phyloP scores from a whole-genome alignment of 305 asterid genomes.

The Fraxinus sp. region DNA sequence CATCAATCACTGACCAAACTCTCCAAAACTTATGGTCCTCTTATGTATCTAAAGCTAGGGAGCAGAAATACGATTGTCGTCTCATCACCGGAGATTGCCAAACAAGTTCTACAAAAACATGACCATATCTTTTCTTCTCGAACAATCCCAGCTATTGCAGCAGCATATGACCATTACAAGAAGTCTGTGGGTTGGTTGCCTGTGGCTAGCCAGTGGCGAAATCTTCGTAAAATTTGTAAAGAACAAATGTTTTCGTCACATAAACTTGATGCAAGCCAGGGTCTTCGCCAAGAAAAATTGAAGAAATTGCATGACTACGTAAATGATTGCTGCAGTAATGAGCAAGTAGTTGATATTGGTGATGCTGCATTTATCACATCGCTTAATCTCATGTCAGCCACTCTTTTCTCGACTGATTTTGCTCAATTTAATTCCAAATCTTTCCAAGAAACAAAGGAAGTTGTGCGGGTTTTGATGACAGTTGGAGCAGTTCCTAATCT shows the following conservation, averaged over 20 bases:
- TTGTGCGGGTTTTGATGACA: background rate
- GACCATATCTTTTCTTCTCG: background rate
- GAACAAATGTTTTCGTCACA: slow-evolving; percentile 6
- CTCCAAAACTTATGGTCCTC: slow-evolving; percentile 39
- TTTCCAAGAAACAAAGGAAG: background rate
- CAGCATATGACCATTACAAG: background rate
- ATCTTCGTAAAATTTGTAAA: slow-evolving; percentile 10
- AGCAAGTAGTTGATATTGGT: slow-evolving; percentile 8
- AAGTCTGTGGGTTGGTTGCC: slow-evolving; percentile 7
- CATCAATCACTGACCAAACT: slow-evolving; percentile 32
- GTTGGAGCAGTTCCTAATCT: background rate
- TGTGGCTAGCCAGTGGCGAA: background rate
- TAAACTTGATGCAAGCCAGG: background rate
- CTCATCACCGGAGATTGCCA: slow-evolving; percentile 29
- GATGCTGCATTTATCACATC: background rate
- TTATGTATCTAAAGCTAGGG: slow-evolving; percentile 39
- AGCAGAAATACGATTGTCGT: slow-evolving; percentile 19
- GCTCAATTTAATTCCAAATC: background rate
- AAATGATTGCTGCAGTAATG: background rate
- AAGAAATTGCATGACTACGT: background rate
- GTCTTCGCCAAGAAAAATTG: slow-evolving; percentile 9
- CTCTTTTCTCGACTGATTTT: background rate
- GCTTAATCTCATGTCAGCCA: background rate
- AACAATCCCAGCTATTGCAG: background rate
- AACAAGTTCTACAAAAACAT: background rate